phyloP scores from a whole-genome alignment of 768 basidiomycete genomes.

The Boletus pseudopeckii region DNA sequence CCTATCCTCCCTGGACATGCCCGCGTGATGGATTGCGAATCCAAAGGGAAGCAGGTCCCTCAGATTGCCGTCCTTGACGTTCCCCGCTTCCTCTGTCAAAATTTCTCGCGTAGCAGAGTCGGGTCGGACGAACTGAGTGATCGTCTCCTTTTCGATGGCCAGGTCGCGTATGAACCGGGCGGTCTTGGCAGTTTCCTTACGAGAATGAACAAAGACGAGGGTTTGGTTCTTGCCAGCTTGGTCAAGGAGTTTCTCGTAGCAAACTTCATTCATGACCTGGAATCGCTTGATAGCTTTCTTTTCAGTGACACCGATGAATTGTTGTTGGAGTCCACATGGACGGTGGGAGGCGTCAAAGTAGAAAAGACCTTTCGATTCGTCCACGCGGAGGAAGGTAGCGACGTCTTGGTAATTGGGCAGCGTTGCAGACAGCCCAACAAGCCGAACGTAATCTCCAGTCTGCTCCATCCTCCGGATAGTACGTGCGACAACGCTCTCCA shows the following conservation, averaged over 20 bases:
- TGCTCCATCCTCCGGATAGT: slow-evolving; percentile 95
- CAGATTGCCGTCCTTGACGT: slow-evolving; percentile 79
- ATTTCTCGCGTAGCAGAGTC: slow-evolving; percentile 92
- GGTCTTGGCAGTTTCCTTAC: slow-evolving; percentile 98
- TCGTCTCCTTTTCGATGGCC: slow-evolving; percentile 95
- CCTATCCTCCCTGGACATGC: slow-evolving; percentile 91
- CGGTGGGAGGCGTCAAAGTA: slow-evolving; percentile 95
- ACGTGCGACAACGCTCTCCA: slow-evolving; percentile 87
- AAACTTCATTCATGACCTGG: slow-evolving; percentile 97
- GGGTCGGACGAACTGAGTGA: slow-evolving; percentile 92
- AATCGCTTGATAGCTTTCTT: slow-evolving; percentile 99
- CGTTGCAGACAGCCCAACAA: slow-evolving; percentile 94
- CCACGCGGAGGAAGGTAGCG: slow-evolving; percentile 93
- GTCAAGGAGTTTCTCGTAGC: slow-evolving; percentile 97
- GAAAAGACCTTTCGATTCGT: slow-evolving; percentile 88
- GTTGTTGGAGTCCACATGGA: slow-evolving; percentile 92
- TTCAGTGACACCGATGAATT: slow-evolving; percentile 97
- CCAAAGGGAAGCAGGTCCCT: slow-evolving; percentile 93
- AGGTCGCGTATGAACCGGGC: slow-evolving; percentile 91
- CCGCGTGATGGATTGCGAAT: slow-evolving; percentile 97
- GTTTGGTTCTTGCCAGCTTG: slow-evolving; percentile 89
- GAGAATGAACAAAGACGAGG: slow-evolving; percentile 95
- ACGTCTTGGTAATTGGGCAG: slow-evolving; percentile 99
- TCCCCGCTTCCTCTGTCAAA: slow-evolving; percentile 75
- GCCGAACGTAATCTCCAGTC: slow-evolving; percentile 86